These are phyloP conservation scores for Astrothelium subdiscretum DNA, from an alignment of 495 filamentous ascomycete species.

Conservation along the genomic window DNA sequence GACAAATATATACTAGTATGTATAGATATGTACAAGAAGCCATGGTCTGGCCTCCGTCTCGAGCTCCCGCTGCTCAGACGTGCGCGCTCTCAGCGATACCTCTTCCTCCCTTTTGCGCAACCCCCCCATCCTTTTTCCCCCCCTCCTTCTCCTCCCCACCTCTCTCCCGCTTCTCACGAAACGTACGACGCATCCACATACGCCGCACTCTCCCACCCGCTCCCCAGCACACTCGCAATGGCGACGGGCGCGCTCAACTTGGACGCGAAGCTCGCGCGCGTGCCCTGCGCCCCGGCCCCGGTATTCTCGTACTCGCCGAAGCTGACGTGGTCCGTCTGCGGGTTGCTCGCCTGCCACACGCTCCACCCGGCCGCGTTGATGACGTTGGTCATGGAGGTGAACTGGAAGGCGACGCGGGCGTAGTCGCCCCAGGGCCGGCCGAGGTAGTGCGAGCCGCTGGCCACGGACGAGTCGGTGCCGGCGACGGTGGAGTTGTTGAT, in stretches of 20 bases:
- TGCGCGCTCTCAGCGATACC: too few species aligned
- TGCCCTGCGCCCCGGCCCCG: slow-evolving; percentile 45
- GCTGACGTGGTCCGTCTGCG: slow-evolving; percentile 40
- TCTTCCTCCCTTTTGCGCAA: too few species aligned
- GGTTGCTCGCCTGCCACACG: slow-evolving; percentile 39
- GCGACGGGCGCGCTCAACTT: slow-evolving; percentile 34
- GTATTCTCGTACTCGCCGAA: slow-evolving; percentile 51
- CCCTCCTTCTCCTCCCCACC: neutral
- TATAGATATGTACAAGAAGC: too few species aligned
- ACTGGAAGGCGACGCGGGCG: slow-evolving; percentile 51
- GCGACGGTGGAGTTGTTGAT: slow-evolving; percentile 46
- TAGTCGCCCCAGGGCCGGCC: slow-evolving; percentile 56
- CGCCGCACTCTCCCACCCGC: slow-evolving; percentile 34
- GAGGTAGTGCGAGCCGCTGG: slow-evolving; percentile 44
- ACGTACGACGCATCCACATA: slow-evolving; percentile 35
- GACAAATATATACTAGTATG: too few species aligned
- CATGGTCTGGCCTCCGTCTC: too few species aligned
- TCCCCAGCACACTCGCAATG: slow-evolving; percentile 42
- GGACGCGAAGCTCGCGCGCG: slow-evolving; percentile 43
- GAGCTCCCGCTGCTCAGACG: too few species aligned
- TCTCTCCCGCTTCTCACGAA: slow-evolving; percentile 7
- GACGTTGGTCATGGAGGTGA: slow-evolving; percentile 40
- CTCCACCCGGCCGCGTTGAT: slow-evolving; percentile 52
- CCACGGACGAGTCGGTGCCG: slow-evolving; percentile 35
- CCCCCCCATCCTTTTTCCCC: too few species aligned